Percentiles rank a stretch among this genome's conserved stretches.
These are phyloP conservation scores for Jatropha multifida DNA, from an alignment of 441 rosid genomes.

Conservation along the genomic window DNA sequence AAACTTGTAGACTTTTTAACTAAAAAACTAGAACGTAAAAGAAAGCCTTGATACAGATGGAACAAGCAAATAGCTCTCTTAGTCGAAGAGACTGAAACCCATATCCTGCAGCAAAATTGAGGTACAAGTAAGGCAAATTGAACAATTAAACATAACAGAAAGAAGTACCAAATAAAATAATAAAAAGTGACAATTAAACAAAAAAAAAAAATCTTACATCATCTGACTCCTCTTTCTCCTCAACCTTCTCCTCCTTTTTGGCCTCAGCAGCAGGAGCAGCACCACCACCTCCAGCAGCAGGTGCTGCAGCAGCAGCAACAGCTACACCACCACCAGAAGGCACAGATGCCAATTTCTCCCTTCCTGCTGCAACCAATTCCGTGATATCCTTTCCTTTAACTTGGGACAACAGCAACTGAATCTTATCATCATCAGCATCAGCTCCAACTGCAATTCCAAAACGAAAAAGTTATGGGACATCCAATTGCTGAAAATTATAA, in stretches of 20 bases:
- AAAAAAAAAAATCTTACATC: constrained; percentile 44
- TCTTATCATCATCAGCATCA: constrained; percentile 68
- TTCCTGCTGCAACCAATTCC: constrained; percentile 71
- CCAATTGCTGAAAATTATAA: no score
- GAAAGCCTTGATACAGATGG: constrained; percentile 9
- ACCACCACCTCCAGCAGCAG: constrained; percentile 34
- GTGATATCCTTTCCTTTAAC: constrained; percentile 70
- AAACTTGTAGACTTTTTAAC: constrained; percentile 24
- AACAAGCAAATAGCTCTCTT: constrained; percentile 1
- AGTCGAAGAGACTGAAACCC: constrained; percentile 67
- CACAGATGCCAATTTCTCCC: constrained; percentile 86
- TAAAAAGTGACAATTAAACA: not conserved
- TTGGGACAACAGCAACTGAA: constrained; percentile 59
- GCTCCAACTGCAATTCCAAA: constrained; percentile 57
- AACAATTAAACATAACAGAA: not conserved
- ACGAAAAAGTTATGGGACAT: no score
- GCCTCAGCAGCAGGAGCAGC: constrained; percentile 65
- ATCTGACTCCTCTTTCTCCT: constrained; percentile 87
- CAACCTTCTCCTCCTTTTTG: constrained; percentile 81
- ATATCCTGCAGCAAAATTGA: constrained; percentile 49
- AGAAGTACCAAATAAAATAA: no score
- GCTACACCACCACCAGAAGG: constrained; percentile 84
- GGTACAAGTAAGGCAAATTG: not conserved
- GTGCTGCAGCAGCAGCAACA: constrained; percentile 37
- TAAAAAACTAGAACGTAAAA: constrained; percentile 9